These are phyloP conservation scores for Kwoniella shivajii DNA, from an alignment of 1,284 basidiomycete genomes.

Conservation along the genomic window DNA sequence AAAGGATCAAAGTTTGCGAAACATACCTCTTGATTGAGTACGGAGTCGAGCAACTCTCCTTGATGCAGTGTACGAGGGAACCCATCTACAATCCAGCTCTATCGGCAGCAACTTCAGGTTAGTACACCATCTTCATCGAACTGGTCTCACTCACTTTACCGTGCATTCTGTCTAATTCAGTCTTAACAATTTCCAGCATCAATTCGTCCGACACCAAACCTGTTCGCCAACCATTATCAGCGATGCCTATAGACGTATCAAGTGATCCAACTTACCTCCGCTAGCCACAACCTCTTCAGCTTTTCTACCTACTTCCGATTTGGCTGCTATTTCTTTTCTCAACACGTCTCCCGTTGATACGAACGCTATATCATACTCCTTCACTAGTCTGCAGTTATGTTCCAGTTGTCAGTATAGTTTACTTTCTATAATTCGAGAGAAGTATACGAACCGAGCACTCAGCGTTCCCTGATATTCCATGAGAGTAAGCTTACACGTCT, in stretches of 20 bases:
- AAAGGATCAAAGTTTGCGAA: too few species aligned
- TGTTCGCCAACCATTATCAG: slow-evolving; percentile 9
- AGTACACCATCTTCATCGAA: background rate
- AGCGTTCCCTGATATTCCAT: slow-evolving; percentile 38
- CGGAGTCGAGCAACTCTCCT: slow-evolving; percentile 74
- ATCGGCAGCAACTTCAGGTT: background rate
- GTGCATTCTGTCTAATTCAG: slow-evolving; percentile 49
- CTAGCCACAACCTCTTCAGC: slow-evolving; percentile 50
- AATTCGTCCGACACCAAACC: slow-evolving; percentile 54
- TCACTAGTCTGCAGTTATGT: slow-evolving; percentile 39
- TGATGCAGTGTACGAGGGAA: slow-evolving; percentile 93
- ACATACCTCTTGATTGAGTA: slow-evolving; percentile 52
- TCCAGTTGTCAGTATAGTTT: background rate
- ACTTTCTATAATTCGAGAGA: too few species aligned
- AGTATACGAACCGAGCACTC: slow-evolving; percentile 35
- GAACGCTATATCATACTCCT: slow-evolving; percentile 53
- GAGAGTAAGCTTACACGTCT: background rate
- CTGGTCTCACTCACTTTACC: slow-evolving; percentile 39
- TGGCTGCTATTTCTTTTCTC: slow-evolving; percentile 51
- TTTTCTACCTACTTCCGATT: slow-evolving; percentile 45
- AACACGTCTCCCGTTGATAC: slow-evolving; percentile 54
- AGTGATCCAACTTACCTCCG: slow-evolving; percentile 39
- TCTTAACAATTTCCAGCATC: slow-evolving; percentile 52
- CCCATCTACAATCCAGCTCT: slow-evolving; percentile 88
- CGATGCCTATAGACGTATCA: background rate